These are phyloP conservation scores for Candida sanyaensis DNA, from an alignment of 1,139 yeast genomes.

Conservation along the genomic window DNA sequence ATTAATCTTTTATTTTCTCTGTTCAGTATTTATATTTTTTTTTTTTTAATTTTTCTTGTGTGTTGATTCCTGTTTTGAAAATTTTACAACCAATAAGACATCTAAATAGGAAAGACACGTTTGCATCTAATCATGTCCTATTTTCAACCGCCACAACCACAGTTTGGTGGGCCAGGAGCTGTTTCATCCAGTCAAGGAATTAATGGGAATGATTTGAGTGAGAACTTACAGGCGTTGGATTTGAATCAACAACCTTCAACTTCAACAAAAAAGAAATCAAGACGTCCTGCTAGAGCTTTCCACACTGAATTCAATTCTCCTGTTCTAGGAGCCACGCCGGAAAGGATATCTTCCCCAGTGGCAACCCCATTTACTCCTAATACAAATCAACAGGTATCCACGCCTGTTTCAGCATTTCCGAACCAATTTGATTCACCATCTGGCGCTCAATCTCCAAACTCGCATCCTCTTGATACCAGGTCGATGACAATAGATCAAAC, in stretches of 20 bases:
- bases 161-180: not conserved
- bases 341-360: slow-evolving; percentile 5
- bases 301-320: slow-evolving; percentile 31
- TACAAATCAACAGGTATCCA: not conserved
- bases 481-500: slow-evolving; percentile 11
- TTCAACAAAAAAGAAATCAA: slow-evolving; percentile 27
- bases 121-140: slow-evolving; percentile 4
- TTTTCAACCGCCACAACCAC: slow-evolving; percentile 4
- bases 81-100: not conserved
- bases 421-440: not conserved
- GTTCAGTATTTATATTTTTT: not conserved
- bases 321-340: slow-evolving; percentile 9
- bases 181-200: not conserved
- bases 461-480: not conserved
- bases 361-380: not conserved
- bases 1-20: not conserved
- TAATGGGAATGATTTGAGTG: slow-evolving; percentile 6
- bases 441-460: not conserved
- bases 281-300: slow-evolving; percentile 48
- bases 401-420: not conserved
- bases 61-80: not conserved
- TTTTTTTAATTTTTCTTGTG: not conserved
- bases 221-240: slow-evolving; percentile 11
- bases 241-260: slow-evolving; percentile 9
- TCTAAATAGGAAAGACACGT: not conserved